Conservation (phyloP, 1,139 yeast genomes). For the Hemisphaericaspora subhashii region DNA sequence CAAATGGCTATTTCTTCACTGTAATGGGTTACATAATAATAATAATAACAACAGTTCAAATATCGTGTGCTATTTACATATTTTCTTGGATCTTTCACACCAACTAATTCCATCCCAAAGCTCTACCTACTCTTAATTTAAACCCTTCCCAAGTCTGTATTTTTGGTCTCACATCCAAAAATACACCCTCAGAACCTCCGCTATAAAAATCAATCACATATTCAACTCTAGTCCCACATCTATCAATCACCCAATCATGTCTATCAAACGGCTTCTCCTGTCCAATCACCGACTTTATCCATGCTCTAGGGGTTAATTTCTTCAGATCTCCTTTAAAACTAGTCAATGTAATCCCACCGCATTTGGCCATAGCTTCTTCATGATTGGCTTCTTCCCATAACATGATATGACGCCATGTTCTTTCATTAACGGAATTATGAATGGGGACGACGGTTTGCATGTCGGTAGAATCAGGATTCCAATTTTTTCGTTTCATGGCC, state of each 20-base stretch:
- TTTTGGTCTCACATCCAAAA: constrained; percentile 89
- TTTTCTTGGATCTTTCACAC: background rate
- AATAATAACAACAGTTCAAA: background rate
- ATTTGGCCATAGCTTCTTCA: constrained; percentile 45
- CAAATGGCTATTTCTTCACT: background rate
- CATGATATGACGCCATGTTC: constrained; percentile 84
- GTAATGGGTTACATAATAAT: background rate
- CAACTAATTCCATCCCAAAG: constrained; percentile 44
- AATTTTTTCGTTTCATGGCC: constrained; percentile 89
- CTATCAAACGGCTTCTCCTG: constrained; percentile 85
- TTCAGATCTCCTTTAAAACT: constrained; percentile 88
- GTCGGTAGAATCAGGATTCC: constrained; percentile 79
- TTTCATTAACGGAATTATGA: constrained; percentile 90
- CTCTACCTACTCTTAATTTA: constrained; percentile 60
- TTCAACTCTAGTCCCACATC: constrained; percentile 82
- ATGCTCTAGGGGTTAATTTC: constrained; percentile 86
- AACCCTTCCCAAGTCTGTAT: constrained; percentile 78
- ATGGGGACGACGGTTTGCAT: constrained; percentile 93
- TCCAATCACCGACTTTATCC: constrained; percentile 68
- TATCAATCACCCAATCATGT: constrained; percentile 91
- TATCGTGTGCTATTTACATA: background rate
- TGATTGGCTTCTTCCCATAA: constrained; percentile 75
- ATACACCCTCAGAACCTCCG: constrained; percentile 65
- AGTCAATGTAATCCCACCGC: constrained; percentile 85
- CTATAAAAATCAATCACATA: constrained; percentile 92